Conservation (phyloP, 2,329 filamentous ascomycete genomes). For the Annulohypoxylon truncatum region DNA sequence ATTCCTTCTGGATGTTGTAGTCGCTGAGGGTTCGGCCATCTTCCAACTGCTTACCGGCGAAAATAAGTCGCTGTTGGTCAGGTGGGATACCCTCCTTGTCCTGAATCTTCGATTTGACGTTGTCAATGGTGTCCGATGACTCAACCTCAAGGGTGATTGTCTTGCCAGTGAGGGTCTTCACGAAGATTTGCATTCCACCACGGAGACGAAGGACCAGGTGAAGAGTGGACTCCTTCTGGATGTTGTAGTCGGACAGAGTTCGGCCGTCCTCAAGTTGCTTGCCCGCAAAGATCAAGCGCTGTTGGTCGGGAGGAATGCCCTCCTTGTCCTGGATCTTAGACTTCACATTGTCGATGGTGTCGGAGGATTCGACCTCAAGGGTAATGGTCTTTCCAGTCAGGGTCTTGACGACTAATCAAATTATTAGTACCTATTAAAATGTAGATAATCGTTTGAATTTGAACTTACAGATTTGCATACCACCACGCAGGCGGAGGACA, state of each 20-base stretch:
- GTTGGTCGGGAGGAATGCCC: constrained; percentile 94
- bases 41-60: constrained; percentile 92
- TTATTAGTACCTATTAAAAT: constrained; percentile 29
- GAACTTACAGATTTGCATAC: constrained; percentile 73
- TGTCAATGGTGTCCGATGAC: constrained; percentile 90
- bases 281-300: constrained; percentile 94
- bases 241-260: constrained; percentile 92
- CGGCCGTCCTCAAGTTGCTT: constrained; percentile 97
- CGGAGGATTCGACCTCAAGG: constrained; percentile 86
- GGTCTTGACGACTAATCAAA: constrained; percentile 73
- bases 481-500: constrained; percentile 76
- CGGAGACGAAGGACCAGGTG: constrained; percentile 88
- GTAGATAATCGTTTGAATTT: neutral
- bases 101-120: constrained; percentile 93
- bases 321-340: constrained; percentile 98
- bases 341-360: constrained; percentile 97
- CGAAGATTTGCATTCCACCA: constrained; percentile 91
- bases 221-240: constrained; percentile 91
- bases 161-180: constrained; percentile 90
- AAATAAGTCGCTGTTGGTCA: constrained; percentile 93
- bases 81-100: constrained; percentile 95
- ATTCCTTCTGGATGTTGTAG: constrained; percentile 98
- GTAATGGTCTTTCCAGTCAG: constrained; percentile 96
- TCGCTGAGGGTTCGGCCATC: constrained; percentile 91
- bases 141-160: constrained; percentile 95